Conservation (phyloP, 768 basidiomycete genomes). For the Phanerochaete sordida region DNA sequence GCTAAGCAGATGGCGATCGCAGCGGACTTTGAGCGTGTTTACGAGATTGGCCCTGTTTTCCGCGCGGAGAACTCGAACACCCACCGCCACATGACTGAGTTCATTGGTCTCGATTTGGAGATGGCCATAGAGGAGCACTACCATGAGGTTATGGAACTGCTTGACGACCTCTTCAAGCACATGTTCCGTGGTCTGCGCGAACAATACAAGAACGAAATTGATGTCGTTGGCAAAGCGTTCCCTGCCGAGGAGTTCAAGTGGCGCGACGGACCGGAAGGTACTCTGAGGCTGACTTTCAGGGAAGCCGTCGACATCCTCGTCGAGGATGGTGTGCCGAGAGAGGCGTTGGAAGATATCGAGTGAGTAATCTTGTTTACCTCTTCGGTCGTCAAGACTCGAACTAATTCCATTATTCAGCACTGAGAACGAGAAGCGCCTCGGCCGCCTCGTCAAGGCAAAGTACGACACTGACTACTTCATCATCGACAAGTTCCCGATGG, state of each 20-base stretch:
- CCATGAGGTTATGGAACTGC: constrained; percentile 92
- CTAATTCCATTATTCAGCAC: constrained; percentile 62
- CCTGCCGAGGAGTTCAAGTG: constrained; percentile 96
- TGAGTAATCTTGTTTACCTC: constrained; percentile 29
- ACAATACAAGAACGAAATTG: constrained; percentile 79
- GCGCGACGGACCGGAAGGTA: constrained; percentile 87
- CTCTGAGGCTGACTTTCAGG: constrained; percentile 78
- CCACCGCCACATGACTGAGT: constrained; percentile 97
- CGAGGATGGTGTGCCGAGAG: constrained; percentile 79
- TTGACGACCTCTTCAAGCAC: constrained; percentile 81
- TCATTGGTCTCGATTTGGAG: constrained; percentile 97
- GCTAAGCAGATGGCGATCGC: constrained; percentile 99
- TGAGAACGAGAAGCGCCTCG: constrained; percentile 92
- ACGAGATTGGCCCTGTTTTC: constrained; percentile 96
- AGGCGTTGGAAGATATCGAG: constrained; percentile 88
- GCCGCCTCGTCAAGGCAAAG: constrained; percentile 84
- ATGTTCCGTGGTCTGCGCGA: constrained; percentile 85
- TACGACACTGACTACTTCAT: constrained; percentile 99
- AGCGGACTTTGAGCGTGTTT: constrained; percentile 96
- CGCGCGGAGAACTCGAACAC: constrained; percentile 98
- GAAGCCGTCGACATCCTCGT: constrained; percentile 87
- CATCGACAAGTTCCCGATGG: constrained; percentile 98
- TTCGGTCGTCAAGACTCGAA: background rate
- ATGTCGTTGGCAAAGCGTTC: constrained; percentile 78
- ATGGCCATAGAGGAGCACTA: constrained; percentile 99